These are phyloP conservation scores for Sodiomyces alkalinus DNA, from an alignment of 2,329 filamentous ascomycete genomes.

Conservation along the genomic window DNA sequence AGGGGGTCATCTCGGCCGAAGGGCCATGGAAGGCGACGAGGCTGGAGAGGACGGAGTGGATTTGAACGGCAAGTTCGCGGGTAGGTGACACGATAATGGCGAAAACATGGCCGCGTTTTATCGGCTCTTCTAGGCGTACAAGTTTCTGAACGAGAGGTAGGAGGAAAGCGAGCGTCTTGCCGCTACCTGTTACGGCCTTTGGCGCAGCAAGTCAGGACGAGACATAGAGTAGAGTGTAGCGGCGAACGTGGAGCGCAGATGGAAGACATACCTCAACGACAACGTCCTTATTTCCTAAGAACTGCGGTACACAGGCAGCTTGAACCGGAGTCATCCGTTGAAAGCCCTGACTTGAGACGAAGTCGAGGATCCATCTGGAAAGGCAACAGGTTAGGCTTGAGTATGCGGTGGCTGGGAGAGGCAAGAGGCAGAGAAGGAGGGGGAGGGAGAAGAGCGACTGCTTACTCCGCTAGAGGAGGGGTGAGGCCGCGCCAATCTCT, in stretches of 20 bases:
- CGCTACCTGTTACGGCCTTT: constrained; percentile 78
- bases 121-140: constrained; percentile 62
- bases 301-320: constrained; percentile 76
- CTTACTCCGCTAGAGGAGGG: constrained; percentile 19
- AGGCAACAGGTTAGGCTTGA: constrained; percentile 16
- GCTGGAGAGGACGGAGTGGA: constrained; percentile 63
- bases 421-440: constrained; percentile 26
- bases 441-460: too few species aligned
- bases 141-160: constrained; percentile 72
- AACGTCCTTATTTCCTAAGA: constrained; percentile 80
- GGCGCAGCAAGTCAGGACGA: constrained; percentile 2
- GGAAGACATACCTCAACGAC: constrained; percentile 55
- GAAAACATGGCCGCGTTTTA: constrained; percentile 79
- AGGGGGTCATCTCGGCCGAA: constrained; percentile 51
- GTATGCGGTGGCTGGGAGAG: constrained; percentile 52
- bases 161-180: constrained; percentile 71
- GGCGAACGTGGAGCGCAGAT: not conserved
- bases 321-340: constrained; percentile 87
- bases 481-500: constrained; percentile 28
- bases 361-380: constrained; percentile 75
- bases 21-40: constrained; percentile 71
- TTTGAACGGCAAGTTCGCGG: constrained; percentile 82
- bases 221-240: not conserved
- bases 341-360: constrained; percentile 74
- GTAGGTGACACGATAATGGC: constrained; percentile 89